Evolutionary conservation across 1,139 yeast genomes (phyloP), one percentile per base, ranked within the genome.

Genomic region (Blastobotrys aristatus): DNA sequence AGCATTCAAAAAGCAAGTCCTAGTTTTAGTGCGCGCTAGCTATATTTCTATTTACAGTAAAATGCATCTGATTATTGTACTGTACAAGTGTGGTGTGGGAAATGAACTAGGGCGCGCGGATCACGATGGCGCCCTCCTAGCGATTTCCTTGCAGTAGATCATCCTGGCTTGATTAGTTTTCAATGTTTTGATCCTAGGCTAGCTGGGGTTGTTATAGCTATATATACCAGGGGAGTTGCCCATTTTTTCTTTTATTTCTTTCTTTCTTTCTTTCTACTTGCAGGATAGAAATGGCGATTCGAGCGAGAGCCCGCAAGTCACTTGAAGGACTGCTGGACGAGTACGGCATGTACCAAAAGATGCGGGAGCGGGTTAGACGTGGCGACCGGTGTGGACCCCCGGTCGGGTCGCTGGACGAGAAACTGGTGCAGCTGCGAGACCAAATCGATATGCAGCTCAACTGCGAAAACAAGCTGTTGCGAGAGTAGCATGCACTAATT

Each of bases 331-430:
- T 38, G n/a, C 2, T 38, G 32, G 32, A 38, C 2, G 41, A 40
- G 17, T 40, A 14, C 17, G 27, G n/a, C 14, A 13, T 17, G 34
- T 40, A 26, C 20, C 27, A 16, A 18, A 13, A 21, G 8, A 30
- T 40, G 34, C 34, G 34, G 3, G 16, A 16, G 2, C 17, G 29
- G 16, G 43, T 40, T 3, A 11, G 2, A 16, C 22, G 35, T 6
- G 43, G 43, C 11, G 43, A 40, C 6, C n/a, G 10, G 11, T 40
- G 17, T 13, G 43, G 18, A 3, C 43, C 43, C 13, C 43, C 43
- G 6, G 24, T 40, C 10, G 35, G 43, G 11, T 18, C 24, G 14
- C 16, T 40, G 18, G 43, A 40, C 18, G 43, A 40, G 18, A 27
- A 4, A 4, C 2, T 40, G 4, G 6, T 17, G 11, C 20, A 40